Evolutionary conservation across 371 early-diverging fungal genomes (phyloP).

Genomic region (Apophysomyces sp.): DNA sequence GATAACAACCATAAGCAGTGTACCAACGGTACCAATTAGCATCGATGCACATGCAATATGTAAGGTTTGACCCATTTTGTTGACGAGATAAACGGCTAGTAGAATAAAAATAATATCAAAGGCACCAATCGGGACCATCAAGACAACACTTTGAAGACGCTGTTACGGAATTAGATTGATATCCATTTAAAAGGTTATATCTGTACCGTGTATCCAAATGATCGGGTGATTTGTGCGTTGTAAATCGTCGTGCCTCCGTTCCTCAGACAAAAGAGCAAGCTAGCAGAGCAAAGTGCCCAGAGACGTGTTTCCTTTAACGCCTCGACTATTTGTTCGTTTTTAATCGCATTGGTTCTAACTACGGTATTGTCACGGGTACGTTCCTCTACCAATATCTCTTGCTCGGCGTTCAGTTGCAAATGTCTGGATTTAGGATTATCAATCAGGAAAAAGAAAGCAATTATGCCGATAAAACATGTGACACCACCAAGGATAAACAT

Average conservation of each 20-base stretch:
- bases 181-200: slow-evolving; percentile 3
- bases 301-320: slow-evolving; percentile 31
- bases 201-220: slow-evolving; percentile 39
- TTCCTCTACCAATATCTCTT: slow-evolving; percentile 38
- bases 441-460: slow-evolving; percentile 35
- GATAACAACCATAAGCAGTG: slow-evolving; percentile 29
- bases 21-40: slow-evolving; percentile 27
- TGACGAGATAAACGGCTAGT: slow-evolving; percentile 11
- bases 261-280: slow-evolving; percentile 30
- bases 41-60: slow-evolving; percentile 23
- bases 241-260: slow-evolving; percentile 40
- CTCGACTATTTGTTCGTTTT: slow-evolving; percentile 32
- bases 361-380: slow-evolving; percentile 40
- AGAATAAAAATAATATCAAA: slow-evolving; percentile 30
- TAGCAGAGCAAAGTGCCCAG: slow-evolving; percentile 30
- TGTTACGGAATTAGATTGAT: not conserved
- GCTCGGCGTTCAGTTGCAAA: slow-evolving; percentile 30
- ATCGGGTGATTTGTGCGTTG: slow-evolving; percentile 24
- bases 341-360: slow-evolving; percentile 26
- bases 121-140: slow-evolving; percentile 26
- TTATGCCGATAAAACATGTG: slow-evolving; percentile 21
- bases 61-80: slow-evolving; percentile 20
- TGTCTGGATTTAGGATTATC: slow-evolving; percentile 32
- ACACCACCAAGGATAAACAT: slow-evolving; percentile 38
- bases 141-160: slow-evolving; percentile 29